Evolutionary conservation across 306 rosid species (phyloP).

Genomic region (Medicago lupulina): DNA sequence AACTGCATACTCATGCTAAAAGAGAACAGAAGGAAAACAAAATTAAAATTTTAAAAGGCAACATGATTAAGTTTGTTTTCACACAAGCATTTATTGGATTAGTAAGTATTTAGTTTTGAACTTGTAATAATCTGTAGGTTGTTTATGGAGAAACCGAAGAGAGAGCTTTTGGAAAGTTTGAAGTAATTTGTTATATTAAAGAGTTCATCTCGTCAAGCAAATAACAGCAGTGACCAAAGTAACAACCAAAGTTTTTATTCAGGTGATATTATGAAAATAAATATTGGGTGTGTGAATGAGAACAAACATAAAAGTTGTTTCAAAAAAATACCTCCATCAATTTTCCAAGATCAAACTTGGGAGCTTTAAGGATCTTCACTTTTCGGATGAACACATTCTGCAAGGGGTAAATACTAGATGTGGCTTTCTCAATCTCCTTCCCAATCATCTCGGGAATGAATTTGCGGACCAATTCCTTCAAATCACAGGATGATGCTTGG

Average conservation of each 20-base stretch:
- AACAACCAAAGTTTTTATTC: no score
- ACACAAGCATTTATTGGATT: neutral
- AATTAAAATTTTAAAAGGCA: no score
- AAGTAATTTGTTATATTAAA: no score
- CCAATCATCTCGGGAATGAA: constrained; percentile 91
- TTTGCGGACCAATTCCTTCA: constrained; percentile 89
- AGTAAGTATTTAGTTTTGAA: neutral
- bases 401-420: constrained; percentile 76
- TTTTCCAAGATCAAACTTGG: constrained; percentile 92
- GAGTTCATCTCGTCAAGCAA: no score
- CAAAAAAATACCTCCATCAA: constrained; percentile 77
- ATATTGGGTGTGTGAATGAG: neutral
- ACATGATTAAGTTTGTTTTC: no score
- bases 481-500: constrained; percentile 82
- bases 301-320: no score
- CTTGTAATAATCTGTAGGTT: neutral
- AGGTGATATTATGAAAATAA: no score
- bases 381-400: constrained; percentile 87
- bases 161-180: no score
- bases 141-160: no score
- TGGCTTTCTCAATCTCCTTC: constrained; percentile 90
- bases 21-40: no score
- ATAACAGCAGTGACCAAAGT: no score
- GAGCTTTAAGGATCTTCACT: constrained; percentile 94
- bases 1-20: neutral